phyloP scores from a whole-genome alignment of 768 basidiomycete species.

The Mycena amicta region DNA sequence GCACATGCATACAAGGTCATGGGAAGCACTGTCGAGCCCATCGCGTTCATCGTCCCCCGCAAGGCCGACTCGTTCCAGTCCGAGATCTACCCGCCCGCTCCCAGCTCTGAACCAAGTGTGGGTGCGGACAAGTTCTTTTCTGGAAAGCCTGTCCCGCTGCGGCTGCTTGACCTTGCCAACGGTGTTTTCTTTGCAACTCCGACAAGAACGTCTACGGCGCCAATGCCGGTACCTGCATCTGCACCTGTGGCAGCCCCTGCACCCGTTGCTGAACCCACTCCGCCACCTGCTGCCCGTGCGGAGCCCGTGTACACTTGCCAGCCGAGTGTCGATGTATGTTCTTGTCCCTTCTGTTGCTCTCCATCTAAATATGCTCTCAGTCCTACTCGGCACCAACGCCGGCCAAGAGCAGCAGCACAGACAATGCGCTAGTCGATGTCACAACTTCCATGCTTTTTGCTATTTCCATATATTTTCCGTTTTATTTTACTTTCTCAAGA shows the following conservation, averaged over 20 bases:
- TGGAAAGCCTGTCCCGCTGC: constrained; percentile 78
- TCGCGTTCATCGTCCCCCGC: constrained; percentile 79
- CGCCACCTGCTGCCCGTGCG: constrained; percentile 18
- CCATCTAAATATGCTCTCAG: constrained; percentile 3
- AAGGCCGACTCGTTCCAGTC: constrained; percentile 95
- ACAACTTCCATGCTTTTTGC: too few species aligned
- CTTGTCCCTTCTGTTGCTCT: constrained; percentile 1
- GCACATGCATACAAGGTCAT: constrained; percentile 71
- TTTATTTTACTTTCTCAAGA: too few species aligned
- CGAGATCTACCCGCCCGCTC: constrained; percentile 94
- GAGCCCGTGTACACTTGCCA: constrained; percentile 19
- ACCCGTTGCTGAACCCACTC: constrained; percentile 23
- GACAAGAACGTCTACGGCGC: constrained; percentile 25
- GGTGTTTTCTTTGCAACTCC: constrained; percentile 45
- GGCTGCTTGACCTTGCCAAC: constrained; percentile 79
- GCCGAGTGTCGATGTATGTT: constrained; percentile 35
- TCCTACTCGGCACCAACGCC: constrained; percentile 1
- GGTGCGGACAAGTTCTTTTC: constrained; percentile 84
- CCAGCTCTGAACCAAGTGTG: constrained; percentile 77
- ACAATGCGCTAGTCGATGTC: constrained; percentile 36
- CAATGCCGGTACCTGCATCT: constrained; percentile 23
- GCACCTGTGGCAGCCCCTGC: constrained; percentile 23
- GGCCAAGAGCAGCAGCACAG: constrained; percentile 3
- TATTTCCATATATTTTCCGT: too few species aligned
- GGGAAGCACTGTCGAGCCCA: constrained; percentile 76